Evolutionary conservation across 805 yeast genomes (phyloP).

Genomic region (Ogataea dorogensis): DNA sequence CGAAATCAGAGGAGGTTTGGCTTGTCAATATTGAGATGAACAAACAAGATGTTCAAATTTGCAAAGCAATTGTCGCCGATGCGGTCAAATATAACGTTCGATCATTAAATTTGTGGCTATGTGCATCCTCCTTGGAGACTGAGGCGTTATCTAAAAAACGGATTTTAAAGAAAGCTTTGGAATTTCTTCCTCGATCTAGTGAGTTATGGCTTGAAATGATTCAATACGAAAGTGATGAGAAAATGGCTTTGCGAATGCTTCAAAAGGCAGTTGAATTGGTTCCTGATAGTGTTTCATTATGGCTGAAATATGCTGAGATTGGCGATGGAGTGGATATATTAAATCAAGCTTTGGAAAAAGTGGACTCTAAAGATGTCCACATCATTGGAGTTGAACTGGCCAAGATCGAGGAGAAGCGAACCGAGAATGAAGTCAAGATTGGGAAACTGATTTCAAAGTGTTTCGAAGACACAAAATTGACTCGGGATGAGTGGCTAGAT

Average conservation of each 20-base stretch:
- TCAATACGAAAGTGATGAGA: constrained; percentile 52
- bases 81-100: constrained; percentile 58
- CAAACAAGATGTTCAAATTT: constrained; percentile 39
- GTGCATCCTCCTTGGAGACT: constrained; percentile 64
- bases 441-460: constrained; percentile 50
- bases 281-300: constrained; percentile 61
- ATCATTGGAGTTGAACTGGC: constrained; percentile 71
- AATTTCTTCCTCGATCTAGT: constrained; percentile 53
- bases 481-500: constrained; percentile 50
- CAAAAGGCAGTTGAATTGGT: constrained; percentile 66
- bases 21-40: constrained; percentile 71
- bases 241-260: constrained; percentile 52
- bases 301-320: constrained; percentile 58
- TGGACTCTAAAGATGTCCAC: constrained; percentile 46
- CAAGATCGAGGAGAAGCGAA: constrained; percentile 58
- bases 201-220: constrained; percentile 70
- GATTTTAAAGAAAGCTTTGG: constrained; percentile 70
- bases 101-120: constrained; percentile 69
- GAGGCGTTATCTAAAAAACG: constrained; percentile 52
- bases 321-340: constrained; percentile 53
- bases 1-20: constrained; percentile 75
- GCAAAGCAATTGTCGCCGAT: constrained; percentile 60
- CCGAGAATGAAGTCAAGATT: constrained; percentile 44
- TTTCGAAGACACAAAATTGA: constrained; percentile 37
- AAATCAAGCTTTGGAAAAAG: constrained; percentile 56